These are phyloP conservation scores for Ustilago vetiveriae DNA, from an alignment of 1,284 basidiomycete genomes.

Conservation along the genomic window DNA sequence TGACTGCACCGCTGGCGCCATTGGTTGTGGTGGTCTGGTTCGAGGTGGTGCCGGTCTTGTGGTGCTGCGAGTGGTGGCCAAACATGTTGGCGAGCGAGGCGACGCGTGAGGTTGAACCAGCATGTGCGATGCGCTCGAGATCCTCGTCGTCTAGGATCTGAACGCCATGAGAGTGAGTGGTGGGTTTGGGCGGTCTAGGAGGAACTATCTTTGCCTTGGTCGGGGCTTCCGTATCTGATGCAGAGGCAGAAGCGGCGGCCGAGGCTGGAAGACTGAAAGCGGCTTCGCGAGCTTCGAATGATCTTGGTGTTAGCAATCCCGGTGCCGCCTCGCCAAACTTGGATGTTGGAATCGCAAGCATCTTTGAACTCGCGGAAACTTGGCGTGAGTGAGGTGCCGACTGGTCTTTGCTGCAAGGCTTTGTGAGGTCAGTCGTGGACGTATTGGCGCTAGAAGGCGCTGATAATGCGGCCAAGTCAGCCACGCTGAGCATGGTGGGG, in stretches of 20 bases:
- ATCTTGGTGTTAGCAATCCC: constrained; percentile 10
- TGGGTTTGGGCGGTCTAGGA: constrained; percentile 36
- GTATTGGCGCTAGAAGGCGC: constrained; percentile 14
- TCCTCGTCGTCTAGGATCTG: constrained; percentile 43
- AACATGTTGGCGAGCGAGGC: constrained; percentile 36
- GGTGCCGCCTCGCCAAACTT: constrained; percentile 31
- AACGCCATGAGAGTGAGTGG: constrained; percentile 14
- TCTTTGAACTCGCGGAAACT: constrained; percentile 6
- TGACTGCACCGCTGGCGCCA: too few relatives aligned
- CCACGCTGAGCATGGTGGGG: constrained; percentile 15
- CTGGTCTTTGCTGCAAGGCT: constrained; percentile 12
- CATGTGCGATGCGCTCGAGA: constrained; percentile 29
- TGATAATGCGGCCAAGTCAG: constrained; percentile 17
- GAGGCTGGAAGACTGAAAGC: constrained; percentile 18
- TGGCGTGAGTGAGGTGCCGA: constrained; percentile 5
- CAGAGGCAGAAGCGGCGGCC: constrained; percentile 26
- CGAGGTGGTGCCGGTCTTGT: constrained; percentile 2
- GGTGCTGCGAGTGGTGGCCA: constrained; percentile 6
- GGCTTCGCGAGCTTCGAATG: constrained; percentile 3
- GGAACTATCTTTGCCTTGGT: constrained; percentile 24
- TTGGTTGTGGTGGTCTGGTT: constrained; percentile 1
- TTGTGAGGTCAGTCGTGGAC: constrained; percentile 19
- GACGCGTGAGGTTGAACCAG: constrained; percentile 25
- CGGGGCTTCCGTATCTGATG: constrained; percentile 30
- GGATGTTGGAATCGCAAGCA: constrained; percentile 5